phyloP scores from a whole-genome alignment of 805 yeast species.

The Yamadazyma phyllophila region DNA sequence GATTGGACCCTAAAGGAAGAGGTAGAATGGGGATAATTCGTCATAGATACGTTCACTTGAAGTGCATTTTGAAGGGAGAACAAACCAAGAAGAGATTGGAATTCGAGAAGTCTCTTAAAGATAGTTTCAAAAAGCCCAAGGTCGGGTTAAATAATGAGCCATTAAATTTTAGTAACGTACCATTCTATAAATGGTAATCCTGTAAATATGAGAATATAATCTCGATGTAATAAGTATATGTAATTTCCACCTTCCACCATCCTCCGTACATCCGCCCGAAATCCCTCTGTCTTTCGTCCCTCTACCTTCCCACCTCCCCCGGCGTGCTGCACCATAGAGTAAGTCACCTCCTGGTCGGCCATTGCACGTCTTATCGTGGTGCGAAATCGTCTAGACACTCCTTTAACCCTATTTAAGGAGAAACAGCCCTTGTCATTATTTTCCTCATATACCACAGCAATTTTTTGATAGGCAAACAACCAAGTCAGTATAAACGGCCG shows the following conservation, averaged over 20 bases:
- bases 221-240: too few species aligned
- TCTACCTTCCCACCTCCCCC: too few species aligned
- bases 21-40: slow-evolving; percentile 80
- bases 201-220: slow-evolving; percentile 3
- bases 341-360: neutral
- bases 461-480: neutral
- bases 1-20: slow-evolving; percentile 83
- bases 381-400: slow-evolving; percentile 6
- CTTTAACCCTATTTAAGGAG: slow-evolving; percentile 7
- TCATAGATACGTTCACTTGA: slow-evolving; percentile 77
- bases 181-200: slow-evolving; percentile 41
- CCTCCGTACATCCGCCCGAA: too few species aligned
- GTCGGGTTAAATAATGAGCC: slow-evolving; percentile 45
- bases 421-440: slow-evolving; percentile 4
- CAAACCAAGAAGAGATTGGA: slow-evolving; percentile 60
- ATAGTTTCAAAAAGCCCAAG: slow-evolving; percentile 51
- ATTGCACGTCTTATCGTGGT: slow-evolving; percentile 1
- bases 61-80: slow-evolving; percentile 69
- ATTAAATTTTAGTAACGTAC: slow-evolving; percentile 39
- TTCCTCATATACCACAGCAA: slow-evolving; percentile 3
- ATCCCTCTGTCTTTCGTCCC: too few species aligned
- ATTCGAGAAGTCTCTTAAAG: slow-evolving; percentile 55
- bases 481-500: neutral
- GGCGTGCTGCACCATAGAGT: too few species aligned
- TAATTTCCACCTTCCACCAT: too few species aligned